Base-by-base conservation (phyloP, 176 grass and related monocot genomes). In the Thalia dealbata region DNA sequence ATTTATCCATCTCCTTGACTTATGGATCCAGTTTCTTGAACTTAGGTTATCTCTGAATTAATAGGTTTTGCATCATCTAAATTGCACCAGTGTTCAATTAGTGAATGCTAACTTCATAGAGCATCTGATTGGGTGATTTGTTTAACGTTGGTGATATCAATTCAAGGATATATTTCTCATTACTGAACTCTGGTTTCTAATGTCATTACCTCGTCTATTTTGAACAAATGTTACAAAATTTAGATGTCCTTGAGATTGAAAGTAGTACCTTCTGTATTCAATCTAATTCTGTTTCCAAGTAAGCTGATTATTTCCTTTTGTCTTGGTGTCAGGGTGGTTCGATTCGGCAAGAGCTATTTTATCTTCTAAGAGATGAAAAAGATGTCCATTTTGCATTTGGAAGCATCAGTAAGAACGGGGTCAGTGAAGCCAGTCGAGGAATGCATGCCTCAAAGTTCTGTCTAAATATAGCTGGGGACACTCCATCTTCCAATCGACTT, bases 331-430 rank as follows among this genome's bases (percentile, higher is more conserved):
- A 43, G 70, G 70, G 70, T 27, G 70, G 70, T 7, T 54, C 70
- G 10, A 23, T 52, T 54, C 24, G 70, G 19, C 70, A 72, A 72
- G 70, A 72, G 12, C 50, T 72, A 29, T 72, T 72, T 29, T 72
- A 72, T 52, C 70, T 72, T 32, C 50, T 72, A n/a, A 72, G 70
- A 72, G 70, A 72, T 72, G 70, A 72, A 29, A 52, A 72, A 30
- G 70, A 72, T 72, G 70, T 72, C 25, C 70, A 72, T 72, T 72
- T 72, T 72, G 52, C 70, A 72, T 72, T 72, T n/a, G 70, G 70
- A 72, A 72, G 70, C 70, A 54, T 72, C 48, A 16, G 50, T 27
- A 52, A 52, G 16, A 54, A 72, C 30, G 70, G 70, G 42, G 50
- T 72, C 48, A 72, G 12, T 52, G 25, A 52, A 52, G 70, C 70